These are phyloP conservation scores for Yarrowia phangngaensis DNA, from an alignment of 805 yeast species.

Conservation along the genomic window DNA sequence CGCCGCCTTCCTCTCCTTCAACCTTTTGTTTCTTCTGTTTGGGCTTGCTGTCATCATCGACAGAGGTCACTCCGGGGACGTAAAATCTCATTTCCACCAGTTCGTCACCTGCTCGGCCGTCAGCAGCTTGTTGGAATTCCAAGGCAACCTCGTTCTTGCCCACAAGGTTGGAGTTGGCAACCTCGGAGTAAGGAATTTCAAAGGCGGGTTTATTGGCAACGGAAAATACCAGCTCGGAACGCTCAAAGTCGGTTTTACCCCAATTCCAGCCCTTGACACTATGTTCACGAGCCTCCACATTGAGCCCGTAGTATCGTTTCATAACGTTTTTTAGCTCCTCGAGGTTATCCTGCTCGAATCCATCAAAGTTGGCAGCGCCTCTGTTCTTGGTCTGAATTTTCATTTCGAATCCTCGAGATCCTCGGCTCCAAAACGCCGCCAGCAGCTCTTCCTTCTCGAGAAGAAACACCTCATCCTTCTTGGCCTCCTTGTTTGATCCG, in stretches of 20 bases:
- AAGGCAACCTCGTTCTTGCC: slow-evolving; percentile 92
- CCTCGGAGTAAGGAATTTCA: slow-evolving; percentile 78
- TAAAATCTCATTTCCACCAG: slow-evolving; percentile 90
- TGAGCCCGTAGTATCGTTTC: slow-evolving; percentile 67
- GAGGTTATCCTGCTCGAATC: slow-evolving; percentile 80
- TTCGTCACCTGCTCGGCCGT: slow-evolving; percentile 85
- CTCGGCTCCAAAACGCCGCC: slow-evolving; percentile 85
- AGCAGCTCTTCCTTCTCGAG: slow-evolving; percentile 82
- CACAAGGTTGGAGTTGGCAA: slow-evolving; percentile 81
- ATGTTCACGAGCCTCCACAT: slow-evolving; percentile 81
- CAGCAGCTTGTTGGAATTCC: slow-evolving; percentile 51
- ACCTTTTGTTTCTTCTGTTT: slow-evolving; percentile 37
- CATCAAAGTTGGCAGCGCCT: slow-evolving; percentile 85
- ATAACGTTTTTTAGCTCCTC: slow-evolving; percentile 76
- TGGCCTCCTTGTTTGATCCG: slow-evolving; percentile 45
- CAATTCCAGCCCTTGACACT: slow-evolving; percentile 98
- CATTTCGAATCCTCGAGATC: slow-evolving; percentile 85
- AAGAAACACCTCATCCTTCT: slow-evolving; percentile 68
- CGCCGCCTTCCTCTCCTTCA: slow-evolving; percentile 34
- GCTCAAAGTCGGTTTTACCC: slow-evolving; percentile 91
- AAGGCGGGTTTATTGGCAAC: slow-evolving; percentile 85
- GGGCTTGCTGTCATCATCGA: slow-evolving; percentile 36
- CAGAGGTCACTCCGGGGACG: slow-evolving; percentile 75
- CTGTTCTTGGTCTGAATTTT: slow-evolving; percentile 83
- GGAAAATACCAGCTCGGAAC: slow-evolving; percentile 83